Evolutionary conservation across 441 rosid species (phyloP), one percentile per base, ranked within the genome.

Genomic region (Gossypium schwendimanii): DNA sequence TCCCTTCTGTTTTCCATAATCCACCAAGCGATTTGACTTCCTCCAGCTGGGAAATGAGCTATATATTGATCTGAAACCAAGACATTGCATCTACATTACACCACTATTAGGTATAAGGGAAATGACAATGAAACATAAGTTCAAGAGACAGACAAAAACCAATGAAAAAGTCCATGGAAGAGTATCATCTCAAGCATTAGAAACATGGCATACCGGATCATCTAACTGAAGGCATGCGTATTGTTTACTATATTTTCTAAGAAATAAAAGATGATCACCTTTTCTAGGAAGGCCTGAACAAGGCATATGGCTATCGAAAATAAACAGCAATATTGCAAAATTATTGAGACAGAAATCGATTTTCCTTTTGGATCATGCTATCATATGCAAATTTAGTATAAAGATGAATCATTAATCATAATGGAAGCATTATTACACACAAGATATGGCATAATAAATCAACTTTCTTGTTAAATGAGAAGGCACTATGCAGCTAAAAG

Each of bases 21-120:
- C 99, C 99, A 95, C 99, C 97, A 95, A 74, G 87, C 94, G 64
- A 95, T 83, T 84, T 95, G 99, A 86, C 93, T 89, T 59, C 96
- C 96, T 57, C 94, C 99, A 78, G 98, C 91, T 45, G 99, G 97
- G 80, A 86, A 91, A 72, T 81, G 94, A 70, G 84, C 84, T 23
- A 95, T 88, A 77, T 92, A 95, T 79, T 91, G 91, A 82, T 95
- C 99, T 94, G 89, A 73, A 83, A 83, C 63, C 73, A 74, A 71
- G 60, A 66, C 2, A 53, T 28, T 60, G 28, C 3, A 68, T 26
- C 58, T 18, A 44, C 24, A 36, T 76, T 61, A 44, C n/a, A 58
- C 20, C 8, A 69, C 54, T 49, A 41, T 65, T 21, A 44, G 54
- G 15, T 64, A 20, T 18, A 54, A 1, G 12, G 21, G 33, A 33